Evolutionary conservation across 1,139 yeast genomes (phyloP), one percentile per base, ranked within the genome.

Genomic region (Wickerhamomyces sp.): DNA sequence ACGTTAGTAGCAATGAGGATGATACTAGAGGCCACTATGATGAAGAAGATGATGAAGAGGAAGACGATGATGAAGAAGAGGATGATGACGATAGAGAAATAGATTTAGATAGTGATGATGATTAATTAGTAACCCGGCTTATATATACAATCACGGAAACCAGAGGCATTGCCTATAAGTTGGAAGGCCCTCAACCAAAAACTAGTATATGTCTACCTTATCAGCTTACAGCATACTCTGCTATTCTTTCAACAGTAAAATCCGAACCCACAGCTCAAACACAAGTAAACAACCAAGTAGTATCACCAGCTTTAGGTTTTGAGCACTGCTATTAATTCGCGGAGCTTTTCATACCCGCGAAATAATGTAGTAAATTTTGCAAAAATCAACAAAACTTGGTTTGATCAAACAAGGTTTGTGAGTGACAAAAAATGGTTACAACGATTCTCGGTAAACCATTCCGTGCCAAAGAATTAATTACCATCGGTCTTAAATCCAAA

Each of bases 361-460:
- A n/a, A n/a, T 31, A 14, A 7, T 25, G 6, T 12, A 25, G n/a
- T 25, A 25, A 12, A 25, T 10, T 25, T 25, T 28, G 17, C 31
- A 12, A 28, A 28, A 28, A 18, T 17, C 17, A 28, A 28, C 21
- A 6, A n/a, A 18, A 28, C 13, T n/a, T 21, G 24, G 24, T 7
- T 25, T 25, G 13, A 13, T 25, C 13, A 25, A 25, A 13, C 5
- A 6, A 10, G 13, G 7, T 25, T 25, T 25, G 6, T 7, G 13
- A 10, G 12, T n/a, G 15, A 9, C 15, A 5, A 17, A 46, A 38
- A 36, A 82, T 84, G 92, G 89, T 79, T 46, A 86, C 83, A 31
- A 87, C 83, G 55, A 76, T 84, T 46, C 70, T 82, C 56, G 92
- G 92, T 48, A 82, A 81, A 60, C 76, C 83, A 45, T 76, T 84